Percentiles rank a stretch among this genome's conserved stretches.
These are phyloP conservation scores for Xylariaceae sp. DNA, from an alignment of 2,329 filamentous ascomycete genomes.

Conservation along the genomic window DNA sequence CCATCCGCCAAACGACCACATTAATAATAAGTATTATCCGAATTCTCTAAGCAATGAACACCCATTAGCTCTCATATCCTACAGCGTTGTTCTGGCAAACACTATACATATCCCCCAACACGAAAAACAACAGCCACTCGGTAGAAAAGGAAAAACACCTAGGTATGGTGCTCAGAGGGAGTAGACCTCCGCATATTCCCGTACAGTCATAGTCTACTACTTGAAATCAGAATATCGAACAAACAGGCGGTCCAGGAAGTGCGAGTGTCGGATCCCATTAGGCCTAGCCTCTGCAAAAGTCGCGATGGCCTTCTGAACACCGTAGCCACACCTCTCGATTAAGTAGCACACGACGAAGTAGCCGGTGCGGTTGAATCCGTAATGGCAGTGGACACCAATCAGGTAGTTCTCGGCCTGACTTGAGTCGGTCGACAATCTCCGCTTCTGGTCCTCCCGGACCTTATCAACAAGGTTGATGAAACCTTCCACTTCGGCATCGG, in stretches of 20 bases:
- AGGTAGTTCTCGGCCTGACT: slow-evolving; percentile 44
- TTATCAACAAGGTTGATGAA: slow-evolving; percentile 57
- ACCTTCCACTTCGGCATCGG: slow-evolving; percentile 47
- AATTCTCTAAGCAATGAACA: slow-evolving; percentile 10
- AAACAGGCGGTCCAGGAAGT: slow-evolving; percentile 81
- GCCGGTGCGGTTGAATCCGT: slow-evolving; percentile 91
- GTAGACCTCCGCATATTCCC: neutral
- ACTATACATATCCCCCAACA: slow-evolving; percentile 2
- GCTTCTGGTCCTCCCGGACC: slow-evolving; percentile 53
- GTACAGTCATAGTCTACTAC: neutral
- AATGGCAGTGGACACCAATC: slow-evolving; percentile 89
- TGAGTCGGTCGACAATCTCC: slow-evolving; percentile 39
- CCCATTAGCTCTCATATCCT: slow-evolving; percentile 8
- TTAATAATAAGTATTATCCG: slow-evolving; percentile 6
- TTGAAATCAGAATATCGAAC: slow-evolving; percentile 59
- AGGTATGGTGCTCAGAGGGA: neutral
- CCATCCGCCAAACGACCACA: neutral
- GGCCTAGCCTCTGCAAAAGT: slow-evolving; percentile 68
- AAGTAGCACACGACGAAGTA: slow-evolving; percentile 88
- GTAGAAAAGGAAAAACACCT: neutral
- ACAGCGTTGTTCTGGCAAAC: slow-evolving; percentile 3
- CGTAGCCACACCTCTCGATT: slow-evolving; percentile 72
- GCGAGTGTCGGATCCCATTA: slow-evolving; percentile 81
- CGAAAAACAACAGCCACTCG: neutral
- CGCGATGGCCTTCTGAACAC: slow-evolving; percentile 72